Evolutionary conservation across 2,329 filamentous ascomycete species (phyloP).

Genomic region (Aspergillus ochraceoroseus): DNA sequence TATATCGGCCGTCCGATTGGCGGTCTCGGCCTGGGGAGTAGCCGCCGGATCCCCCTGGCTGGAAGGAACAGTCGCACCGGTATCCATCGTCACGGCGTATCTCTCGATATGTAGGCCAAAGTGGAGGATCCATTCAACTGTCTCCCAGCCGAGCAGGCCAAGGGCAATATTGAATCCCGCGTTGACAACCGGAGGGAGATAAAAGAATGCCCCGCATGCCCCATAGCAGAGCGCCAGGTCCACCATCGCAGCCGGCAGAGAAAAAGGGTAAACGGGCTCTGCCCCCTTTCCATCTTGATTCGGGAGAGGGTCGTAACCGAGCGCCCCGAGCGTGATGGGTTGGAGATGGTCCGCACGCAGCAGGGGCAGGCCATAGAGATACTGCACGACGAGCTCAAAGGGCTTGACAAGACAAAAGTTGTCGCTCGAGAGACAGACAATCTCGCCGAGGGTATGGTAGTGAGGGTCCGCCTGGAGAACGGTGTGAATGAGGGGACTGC

Average conservation of each 20-base stretch:
- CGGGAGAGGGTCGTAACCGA: conserved; percentile 14
- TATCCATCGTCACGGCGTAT: conserved; percentile 21
- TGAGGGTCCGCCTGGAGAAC: conserved; percentile 16
- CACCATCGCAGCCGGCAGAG: conserved; percentile 21
- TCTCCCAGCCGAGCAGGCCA: conserved; percentile 27
- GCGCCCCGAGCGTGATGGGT: conserved; percentile 11
- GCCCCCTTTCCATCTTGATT: neutral
- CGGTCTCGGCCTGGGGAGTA: neutral
- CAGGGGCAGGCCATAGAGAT: conserved; percentile 27
- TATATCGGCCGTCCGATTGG: no score
- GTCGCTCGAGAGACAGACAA: conserved; percentile 20
- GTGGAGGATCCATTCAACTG: conserved; percentile 27
- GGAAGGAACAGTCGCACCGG: neutral
- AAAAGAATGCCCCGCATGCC: conserved; percentile 30
- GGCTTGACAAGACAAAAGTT: conserved; percentile 24
- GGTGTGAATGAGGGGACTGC: conserved; percentile 22
- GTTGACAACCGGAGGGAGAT: conserved; percentile 21
- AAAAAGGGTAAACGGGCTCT: conserved; percentile 9
- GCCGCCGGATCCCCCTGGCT: conserved; percentile 2
- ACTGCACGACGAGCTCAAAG: conserved; percentile 26
- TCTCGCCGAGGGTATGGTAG: conserved; percentile 6
- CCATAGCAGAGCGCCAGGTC: conserved; percentile 33
- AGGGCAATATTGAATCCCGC: conserved; percentile 26
- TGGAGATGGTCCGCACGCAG: conserved; percentile 18
- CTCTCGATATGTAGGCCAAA: conserved; percentile 25